Base-by-base conservation (phyloP, 306 rosid species). In the Prinsepia uniflora region DNA sequence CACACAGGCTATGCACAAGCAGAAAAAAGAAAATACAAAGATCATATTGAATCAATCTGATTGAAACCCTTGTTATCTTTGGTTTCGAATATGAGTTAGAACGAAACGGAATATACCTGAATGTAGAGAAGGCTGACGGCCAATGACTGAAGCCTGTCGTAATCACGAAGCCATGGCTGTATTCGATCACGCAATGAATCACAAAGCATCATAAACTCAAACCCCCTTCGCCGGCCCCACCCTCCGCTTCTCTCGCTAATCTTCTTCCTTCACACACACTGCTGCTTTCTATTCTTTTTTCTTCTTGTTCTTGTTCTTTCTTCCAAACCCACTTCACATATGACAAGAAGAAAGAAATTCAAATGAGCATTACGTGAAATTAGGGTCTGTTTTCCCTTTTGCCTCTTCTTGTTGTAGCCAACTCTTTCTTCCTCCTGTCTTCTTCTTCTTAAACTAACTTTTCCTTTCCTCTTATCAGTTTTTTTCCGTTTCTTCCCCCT, bases 141-240 rank as follows among this genome's bases (percentile, higher is more conserved):
- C 63, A 88, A 63, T 17, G 85, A 90, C 41, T 90, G 98, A 54
- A 93, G 94, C 72, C 88, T 81, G 76, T 85, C 97, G 87, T 88
- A 93, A 80, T 93, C 98, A 79, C 97, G 97, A 43, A 86, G 42
- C 89, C 90, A 90, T 73, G 93, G 87, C 82, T 67, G 98, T 53
- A 90, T 70, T 84, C 90, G 93, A 83, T 84, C 91, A 60, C 86
- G 74, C 70, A 89, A 80, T 19, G 88, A 76, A 63, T 75, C 68
- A 78, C 98, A 92, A 82, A 84, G 96, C 98, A 87, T 86, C 82
- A 87, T 92, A 82, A 73, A 63, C n/a, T 17, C 56, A 36, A 18
- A 50, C 63, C 10, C 66, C 20, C 65, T 8, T 58, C 22, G 22
- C 46, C 47, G 20, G 43, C 0, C 19, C 43, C 43, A 59, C 43